phyloP scores from a whole-genome alignment of 768 basidiomycete species.

The Crepidotus variabilis region DNA sequence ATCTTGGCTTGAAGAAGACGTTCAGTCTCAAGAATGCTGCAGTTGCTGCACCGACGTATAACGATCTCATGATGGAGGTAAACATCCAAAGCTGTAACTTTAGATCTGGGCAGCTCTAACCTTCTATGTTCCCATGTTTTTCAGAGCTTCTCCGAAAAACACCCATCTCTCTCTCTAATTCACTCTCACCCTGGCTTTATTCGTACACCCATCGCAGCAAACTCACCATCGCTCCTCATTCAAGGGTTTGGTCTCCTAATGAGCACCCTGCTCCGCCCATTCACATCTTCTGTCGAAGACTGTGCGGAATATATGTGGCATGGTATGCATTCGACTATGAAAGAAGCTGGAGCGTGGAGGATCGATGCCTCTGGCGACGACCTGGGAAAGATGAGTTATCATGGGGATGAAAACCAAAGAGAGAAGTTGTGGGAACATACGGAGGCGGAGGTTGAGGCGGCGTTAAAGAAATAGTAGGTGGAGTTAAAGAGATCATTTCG shows the following conservation, averaged over 20 bases:
- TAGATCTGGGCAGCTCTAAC: background rate
- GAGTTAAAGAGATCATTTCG: too few species aligned
- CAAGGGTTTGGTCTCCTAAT: conserved; percentile 17
- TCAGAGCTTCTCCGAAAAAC: conserved; percentile 27
- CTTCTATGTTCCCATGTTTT: background rate
- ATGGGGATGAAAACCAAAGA: conserved; percentile 31
- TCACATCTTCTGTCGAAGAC: conserved; percentile 20
- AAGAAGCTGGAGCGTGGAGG: conserved; percentile 25
- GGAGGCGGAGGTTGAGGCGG: conserved; percentile 4
- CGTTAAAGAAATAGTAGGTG: background rate
- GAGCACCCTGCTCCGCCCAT: background rate
- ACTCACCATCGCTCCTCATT: conserved; percentile 23
- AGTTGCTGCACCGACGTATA: conserved; percentile 39
- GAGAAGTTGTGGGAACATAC: conserved; percentile 36
- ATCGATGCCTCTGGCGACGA: conserved; percentile 32
- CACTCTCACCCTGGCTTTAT: conserved; percentile 37
- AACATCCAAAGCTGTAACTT: conserved; percentile 6
- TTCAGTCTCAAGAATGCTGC: conserved; percentile 33
- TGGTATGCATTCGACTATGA: conserved; percentile 21
- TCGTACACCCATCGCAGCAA: conserved; percentile 24
- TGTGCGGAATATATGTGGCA: conserved; percentile 38
- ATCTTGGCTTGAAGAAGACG: conserved; percentile 46
- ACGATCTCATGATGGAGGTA: conserved; percentile 51
- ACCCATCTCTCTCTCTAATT: conserved; percentile 31
- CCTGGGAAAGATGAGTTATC: conserved; percentile 30